Conservation (phyloP, 495 filamentous ascomycete species). For the Acidomyces sp. region DNA sequence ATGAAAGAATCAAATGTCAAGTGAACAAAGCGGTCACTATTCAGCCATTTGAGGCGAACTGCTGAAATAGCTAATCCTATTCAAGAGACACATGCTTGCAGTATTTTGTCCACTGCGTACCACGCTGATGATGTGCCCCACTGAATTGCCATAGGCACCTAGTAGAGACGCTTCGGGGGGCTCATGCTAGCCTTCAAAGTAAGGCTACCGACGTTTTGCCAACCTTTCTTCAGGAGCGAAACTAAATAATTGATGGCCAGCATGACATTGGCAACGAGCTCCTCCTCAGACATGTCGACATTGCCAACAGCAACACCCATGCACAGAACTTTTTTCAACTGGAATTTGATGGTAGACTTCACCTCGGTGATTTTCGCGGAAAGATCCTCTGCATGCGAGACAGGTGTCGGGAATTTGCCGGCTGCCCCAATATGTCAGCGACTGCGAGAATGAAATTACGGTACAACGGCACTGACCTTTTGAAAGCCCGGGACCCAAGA, state of each 20-base stretch:
- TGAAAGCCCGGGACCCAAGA: constrained; percentile 93
- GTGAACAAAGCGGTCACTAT: too few relatives aligned
- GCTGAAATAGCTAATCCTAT: too few relatives aligned
- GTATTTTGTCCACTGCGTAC: not conserved
- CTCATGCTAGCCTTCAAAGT: constrained; percentile 99
- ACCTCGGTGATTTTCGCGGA: constrained; percentile 90
- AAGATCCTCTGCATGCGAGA: constrained; percentile 91
- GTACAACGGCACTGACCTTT: constrained; percentile 52
- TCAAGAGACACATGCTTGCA: too few relatives aligned
- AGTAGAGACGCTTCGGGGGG: constrained; percentile 92
- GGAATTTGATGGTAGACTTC: constrained; percentile 99
- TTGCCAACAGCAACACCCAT: constrained; percentile 98
- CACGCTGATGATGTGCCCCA: not conserved
- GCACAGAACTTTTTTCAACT: constrained; percentile 99
- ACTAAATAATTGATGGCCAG: constrained; percentile 99
- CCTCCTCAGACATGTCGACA: constrained; percentile 91
- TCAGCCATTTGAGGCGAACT: too few relatives aligned
- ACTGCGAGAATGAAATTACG: not conserved
- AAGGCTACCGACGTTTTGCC: constrained; percentile 99
- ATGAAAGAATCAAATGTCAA: too few relatives aligned
- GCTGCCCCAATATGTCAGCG: constrained; percentile 41
- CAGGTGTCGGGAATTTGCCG: constrained; percentile 97
- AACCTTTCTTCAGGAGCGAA: constrained; percentile 97
- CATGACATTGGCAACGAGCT: constrained; percentile 92
- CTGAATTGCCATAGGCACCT: constrained; percentile 28